These are phyloP conservation scores for Pythium utonaiense DNA, from an alignment of 352 stramenopile species.

Conservation along the genomic window DNA sequence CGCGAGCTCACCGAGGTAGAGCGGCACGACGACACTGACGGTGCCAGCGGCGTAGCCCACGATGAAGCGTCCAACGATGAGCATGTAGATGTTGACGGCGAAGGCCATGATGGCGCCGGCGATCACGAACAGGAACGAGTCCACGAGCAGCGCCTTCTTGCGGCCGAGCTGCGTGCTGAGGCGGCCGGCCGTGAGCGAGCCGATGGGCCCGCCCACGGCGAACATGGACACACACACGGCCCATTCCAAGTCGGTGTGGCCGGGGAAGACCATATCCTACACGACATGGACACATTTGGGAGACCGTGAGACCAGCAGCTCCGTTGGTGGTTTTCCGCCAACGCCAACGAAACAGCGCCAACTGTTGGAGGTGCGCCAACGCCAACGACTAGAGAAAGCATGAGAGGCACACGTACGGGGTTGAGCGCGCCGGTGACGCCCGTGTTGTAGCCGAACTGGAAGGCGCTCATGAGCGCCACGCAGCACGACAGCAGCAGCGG, in stretches of 20 bases:
- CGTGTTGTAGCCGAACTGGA: constrained; percentile 48
- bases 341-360: constrained; percentile 5
- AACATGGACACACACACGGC: constrained; percentile 43
- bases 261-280: constrained; percentile 38
- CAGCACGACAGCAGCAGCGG: constrained; percentile 41
- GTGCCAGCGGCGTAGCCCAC: constrained; percentile 36
- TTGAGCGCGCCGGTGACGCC: constrained; percentile 38
- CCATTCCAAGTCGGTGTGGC: constrained; percentile 35
- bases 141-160: constrained; percentile 39
- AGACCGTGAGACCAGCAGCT: neutral
- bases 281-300: constrained; percentile 19
- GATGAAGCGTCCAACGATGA: constrained; percentile 39
- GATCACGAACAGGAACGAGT: constrained; percentile 43
- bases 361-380: constrained; percentile 14
- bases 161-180: constrained; percentile 35
- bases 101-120: constrained; percentile 38
- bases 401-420: constrained; percentile 18
- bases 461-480: constrained; percentile 36
- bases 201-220: constrained; percentile 36
- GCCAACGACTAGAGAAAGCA: neutral
- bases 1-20: constrained; percentile 44
- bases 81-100: constrained; percentile 46
- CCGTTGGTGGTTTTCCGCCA: neutral
- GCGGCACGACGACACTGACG: constrained; percentile 41
- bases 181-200: constrained; percentile 34